Evolutionary conservation across 1,284 basidiomycete genomes (phyloP).

Genomic region (Sanghuangporus baumii): DNA sequence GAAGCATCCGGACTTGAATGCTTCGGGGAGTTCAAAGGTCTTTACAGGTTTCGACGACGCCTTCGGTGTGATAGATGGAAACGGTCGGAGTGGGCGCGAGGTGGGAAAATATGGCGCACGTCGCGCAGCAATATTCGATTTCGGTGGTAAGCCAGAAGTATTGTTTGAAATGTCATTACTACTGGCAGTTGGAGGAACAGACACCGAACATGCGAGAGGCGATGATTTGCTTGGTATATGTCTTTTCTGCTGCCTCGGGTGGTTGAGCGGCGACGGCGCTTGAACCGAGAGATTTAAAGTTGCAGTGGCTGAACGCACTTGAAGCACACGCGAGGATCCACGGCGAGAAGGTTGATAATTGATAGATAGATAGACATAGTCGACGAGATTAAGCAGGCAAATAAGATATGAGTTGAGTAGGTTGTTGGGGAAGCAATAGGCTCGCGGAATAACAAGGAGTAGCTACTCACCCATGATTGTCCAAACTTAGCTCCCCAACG

Average conservation of each 20-base stretch:
- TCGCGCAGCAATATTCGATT: conserved; percentile 25
- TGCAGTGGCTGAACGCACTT: neutral
- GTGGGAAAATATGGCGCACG: conserved; percentile 51
- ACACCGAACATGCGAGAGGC: conserved; percentile 10
- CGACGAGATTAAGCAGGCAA: neutral
- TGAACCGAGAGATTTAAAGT: neutral
- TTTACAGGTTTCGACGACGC: conserved; percentile 45
- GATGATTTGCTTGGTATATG: conserved; percentile 17
- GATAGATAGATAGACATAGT: neutral
- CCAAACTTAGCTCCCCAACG: neutral
- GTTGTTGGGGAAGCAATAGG: neutral
- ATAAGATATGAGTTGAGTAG: neutral
- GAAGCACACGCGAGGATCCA: neutral
- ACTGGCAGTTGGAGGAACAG: neutral
- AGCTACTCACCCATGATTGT: conserved; percentile 1
- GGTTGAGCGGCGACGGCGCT: neutral
- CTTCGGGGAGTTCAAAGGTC: conserved; percentile 69
- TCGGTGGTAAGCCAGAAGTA: neutral
- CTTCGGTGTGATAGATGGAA: conserved; percentile 50
- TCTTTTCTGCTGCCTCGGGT: conserved; percentile 1
- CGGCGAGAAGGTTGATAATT: neutral
- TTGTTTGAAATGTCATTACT: conserved; percentile 3
- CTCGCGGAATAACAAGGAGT: neutral
- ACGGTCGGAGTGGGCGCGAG: conserved; percentile 70
- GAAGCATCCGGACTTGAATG: conserved; percentile 56